phyloP scores from a whole-genome alignment of 2,329 filamentous ascomycete genomes.

The Periglandula ipomoeae region DNA sequence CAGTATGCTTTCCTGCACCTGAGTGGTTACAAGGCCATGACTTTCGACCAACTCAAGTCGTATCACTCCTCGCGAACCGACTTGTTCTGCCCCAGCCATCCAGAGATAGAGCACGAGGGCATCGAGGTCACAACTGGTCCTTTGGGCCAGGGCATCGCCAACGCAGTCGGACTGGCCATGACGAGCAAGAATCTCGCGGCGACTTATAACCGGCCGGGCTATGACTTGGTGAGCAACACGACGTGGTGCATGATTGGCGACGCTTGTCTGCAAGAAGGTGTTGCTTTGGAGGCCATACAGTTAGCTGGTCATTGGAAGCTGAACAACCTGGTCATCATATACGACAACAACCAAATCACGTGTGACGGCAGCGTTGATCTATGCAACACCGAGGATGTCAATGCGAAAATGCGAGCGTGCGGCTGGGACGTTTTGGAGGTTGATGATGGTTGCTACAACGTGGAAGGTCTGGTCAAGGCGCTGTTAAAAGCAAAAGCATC shows the following conservation, averaged over 20 bases:
- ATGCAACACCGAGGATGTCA: no score
- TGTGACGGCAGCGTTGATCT: constrained; percentile 49
- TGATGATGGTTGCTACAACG: constrained; percentile 44
- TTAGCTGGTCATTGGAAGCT: constrained; percentile 46
- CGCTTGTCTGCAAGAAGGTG: constrained; percentile 49
- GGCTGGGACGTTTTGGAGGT: constrained; percentile 47
- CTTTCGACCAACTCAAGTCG: no score
- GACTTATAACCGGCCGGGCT: constrained; percentile 42
- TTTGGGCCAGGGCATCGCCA: constrained; percentile 50
- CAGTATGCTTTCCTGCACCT: no score
- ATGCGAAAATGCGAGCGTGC: no score
- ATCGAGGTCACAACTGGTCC: no score
- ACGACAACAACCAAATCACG: constrained; percentile 53
- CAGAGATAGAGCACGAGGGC: no score
- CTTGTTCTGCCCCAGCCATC: no score
- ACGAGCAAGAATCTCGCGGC: constrained; percentile 46
- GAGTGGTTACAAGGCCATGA: no score
- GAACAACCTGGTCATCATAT: constrained; percentile 47
- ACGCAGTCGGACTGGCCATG: constrained; percentile 50
- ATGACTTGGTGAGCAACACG: constrained; percentile 38
- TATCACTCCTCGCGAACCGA: no score
- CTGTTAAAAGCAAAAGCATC: constrained; percentile 26
- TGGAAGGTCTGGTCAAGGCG: constrained; percentile 20
- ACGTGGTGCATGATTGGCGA: constrained; percentile 53
- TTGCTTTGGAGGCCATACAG: constrained; percentile 46